Evolutionary conservation across 352 stramenopile genomes (phyloP).

Genomic region (Globisporangium ultimum): DNA sequence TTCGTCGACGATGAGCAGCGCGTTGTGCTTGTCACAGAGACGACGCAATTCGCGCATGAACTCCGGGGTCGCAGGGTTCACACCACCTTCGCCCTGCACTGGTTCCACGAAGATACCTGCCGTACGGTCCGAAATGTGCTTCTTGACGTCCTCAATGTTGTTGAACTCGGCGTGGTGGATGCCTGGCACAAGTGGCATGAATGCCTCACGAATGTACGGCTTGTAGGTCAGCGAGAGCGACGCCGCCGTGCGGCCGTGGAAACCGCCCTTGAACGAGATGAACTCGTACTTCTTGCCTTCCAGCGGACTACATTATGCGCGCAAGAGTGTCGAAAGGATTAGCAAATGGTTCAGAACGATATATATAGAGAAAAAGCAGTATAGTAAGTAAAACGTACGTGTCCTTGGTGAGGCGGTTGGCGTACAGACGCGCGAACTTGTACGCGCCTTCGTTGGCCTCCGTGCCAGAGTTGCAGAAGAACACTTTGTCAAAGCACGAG

Average conservation of each 20-base stretch:
- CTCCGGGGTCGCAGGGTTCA: conserved; percentile 87
- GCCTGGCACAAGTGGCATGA: conserved; percentile 75
- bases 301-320: conserved; percentile 28
- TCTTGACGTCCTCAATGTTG: conserved; percentile 79
- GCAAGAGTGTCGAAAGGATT: too few species aligned
- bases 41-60: conserved; percentile 90
- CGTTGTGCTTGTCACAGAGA: conserved; percentile 92
- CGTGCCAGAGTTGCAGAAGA: conserved; percentile 97
- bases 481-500: conserved; percentile 96
- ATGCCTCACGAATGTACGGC: conserved; percentile 80
- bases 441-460: conserved; percentile 88
- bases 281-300: conserved; percentile 80
- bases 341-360: neutral
- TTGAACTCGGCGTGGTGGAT: conserved; percentile 79
- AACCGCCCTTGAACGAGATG: conserved; percentile 87
- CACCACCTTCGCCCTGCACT: conserved; percentile 92
- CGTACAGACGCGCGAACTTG: conserved; percentile 85
- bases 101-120: conserved; percentile 82
- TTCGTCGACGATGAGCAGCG: conserved; percentile 98
- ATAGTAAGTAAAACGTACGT: conserved; percentile 38
- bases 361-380: neutral
- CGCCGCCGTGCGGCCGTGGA: conserved; percentile 79
- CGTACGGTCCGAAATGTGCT: conserved; percentile 68
- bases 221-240: conserved; percentile 86
- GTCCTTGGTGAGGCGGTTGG: conserved; percentile 57